These are phyloP conservation scores for Aureobasidium sp. DNA, from an alignment of 2,329 filamentous ascomycete genomes.

Conservation along the genomic window DNA sequence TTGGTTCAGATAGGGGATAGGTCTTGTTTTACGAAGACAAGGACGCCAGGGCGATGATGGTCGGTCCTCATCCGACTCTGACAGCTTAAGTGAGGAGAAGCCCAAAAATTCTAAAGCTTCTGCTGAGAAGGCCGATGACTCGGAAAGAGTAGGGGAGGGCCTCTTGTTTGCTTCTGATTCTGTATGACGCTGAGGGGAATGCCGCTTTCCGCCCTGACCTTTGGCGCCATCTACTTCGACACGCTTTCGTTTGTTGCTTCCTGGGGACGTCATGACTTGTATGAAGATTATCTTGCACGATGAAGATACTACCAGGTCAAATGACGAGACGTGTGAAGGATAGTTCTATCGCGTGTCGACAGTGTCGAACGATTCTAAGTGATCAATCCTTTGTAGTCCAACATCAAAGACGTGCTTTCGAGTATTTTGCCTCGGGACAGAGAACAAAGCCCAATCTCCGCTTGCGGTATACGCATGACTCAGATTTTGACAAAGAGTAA, in stretches of 20 bases:
- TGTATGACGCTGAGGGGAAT: not conserved
- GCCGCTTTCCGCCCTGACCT: not conserved
- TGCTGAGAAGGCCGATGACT: too few species aligned
- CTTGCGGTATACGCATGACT: not conserved
- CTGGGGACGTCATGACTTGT: not conserved
- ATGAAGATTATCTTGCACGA: too few species aligned
- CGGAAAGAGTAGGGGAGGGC: too few species aligned
- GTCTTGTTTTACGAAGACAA: too few species aligned
- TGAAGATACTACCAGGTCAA: too few species aligned
- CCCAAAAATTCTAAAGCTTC: too few species aligned
- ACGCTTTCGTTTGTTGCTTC: not conserved
- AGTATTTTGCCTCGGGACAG: not conserved
- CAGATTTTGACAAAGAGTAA: not conserved
- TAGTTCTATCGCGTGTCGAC: too few species aligned
- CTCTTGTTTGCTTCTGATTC: not conserved
- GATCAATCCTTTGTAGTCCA: not conserved
- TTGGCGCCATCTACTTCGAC: not conserved
- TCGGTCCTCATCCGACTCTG: too few species aligned
- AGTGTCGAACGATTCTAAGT: not conserved
- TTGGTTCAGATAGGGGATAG: too few species aligned
- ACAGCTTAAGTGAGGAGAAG: too few species aligned
- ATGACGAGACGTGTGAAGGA: too few species aligned
- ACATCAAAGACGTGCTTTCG: not conserved
- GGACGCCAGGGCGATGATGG: too few species aligned
- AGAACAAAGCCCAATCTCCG: not conserved